Evolutionary conservation across 2,329 filamentous ascomycete genomes (phyloP).

Genomic region (Xylaria sp.): DNA sequence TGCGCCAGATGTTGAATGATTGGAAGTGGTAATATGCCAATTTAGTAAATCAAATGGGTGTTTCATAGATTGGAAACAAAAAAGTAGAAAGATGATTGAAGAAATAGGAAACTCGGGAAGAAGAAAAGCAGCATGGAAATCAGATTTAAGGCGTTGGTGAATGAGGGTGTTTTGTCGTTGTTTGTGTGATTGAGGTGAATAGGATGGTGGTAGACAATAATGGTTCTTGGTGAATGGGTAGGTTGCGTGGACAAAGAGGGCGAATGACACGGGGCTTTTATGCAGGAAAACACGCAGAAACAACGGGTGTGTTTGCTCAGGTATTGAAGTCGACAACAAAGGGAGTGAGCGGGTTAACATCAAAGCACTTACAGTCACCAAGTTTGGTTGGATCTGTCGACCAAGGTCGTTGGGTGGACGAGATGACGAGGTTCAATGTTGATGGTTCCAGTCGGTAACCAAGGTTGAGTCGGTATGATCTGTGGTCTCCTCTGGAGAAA

Average conservation of each 20-base stretch:
- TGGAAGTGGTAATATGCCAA: background rate
- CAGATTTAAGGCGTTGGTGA: background rate
- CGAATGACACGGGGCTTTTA: conserved; percentile 8
- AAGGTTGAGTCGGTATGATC: conserved; percentile 13
- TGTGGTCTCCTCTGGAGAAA: conserved; percentile 11
- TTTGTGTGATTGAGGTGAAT: conserved; percentile 12
- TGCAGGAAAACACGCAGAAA: conserved; percentile 2
- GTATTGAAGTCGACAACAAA: conserved; percentile 18
- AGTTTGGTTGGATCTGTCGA: conserved; percentile 12
- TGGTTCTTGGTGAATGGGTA: conserved; percentile 29
- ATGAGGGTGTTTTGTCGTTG: conserved; percentile 7
- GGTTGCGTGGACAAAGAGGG: conserved; percentile 13
- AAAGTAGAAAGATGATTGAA: background rate
- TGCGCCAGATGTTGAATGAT: background rate
- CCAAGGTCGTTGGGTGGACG: conserved; percentile 7
- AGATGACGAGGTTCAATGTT: conserved; percentile 5
- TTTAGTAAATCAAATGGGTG: background rate
- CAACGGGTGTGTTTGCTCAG: conserved; percentile 13
- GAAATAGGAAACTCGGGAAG: background rate
- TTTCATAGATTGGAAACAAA: conserved; percentile 2
- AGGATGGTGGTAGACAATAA: conserved; percentile 20
- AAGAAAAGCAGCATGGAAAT: background rate
- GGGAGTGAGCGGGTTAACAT: background rate
- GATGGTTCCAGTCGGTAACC: conserved; percentile 3
- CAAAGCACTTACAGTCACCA: conserved; percentile 22